These are phyloP conservation scores for Golubevia pallescens DNA, from an alignment of 1,284 basidiomycete species.

Conservation along the genomic window DNA sequence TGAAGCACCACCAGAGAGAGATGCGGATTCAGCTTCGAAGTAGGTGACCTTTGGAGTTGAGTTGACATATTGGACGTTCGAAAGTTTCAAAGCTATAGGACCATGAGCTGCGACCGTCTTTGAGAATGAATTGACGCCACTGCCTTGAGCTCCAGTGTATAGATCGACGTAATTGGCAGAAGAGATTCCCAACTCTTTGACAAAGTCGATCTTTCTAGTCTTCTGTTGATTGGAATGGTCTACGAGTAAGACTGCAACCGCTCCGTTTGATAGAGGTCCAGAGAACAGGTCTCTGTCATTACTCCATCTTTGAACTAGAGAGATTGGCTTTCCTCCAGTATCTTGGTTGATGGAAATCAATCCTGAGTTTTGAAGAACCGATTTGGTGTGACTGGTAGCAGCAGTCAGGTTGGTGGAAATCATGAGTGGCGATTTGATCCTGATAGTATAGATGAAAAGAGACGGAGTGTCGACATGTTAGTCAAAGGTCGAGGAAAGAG, in stretches of 20 bases:
- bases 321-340: background rate
- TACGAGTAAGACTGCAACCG: slow-evolving; percentile 26
- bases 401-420: no score
- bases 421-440: no score
- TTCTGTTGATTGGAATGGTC: slow-evolving; percentile 20
- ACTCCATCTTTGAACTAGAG: slow-evolving; percentile 11
- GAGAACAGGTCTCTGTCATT: slow-evolving; percentile 24
- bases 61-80: slow-evolving; percentile 15
- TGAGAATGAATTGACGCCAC: slow-evolving; percentile 10
- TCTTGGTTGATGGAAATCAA: background rate
- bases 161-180: slow-evolving; percentile 28
- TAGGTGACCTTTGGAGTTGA: slow-evolving; percentile 13
- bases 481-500: no score
- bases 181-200: slow-evolving; percentile 14
- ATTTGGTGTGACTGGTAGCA: no score
- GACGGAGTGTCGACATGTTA: no score
- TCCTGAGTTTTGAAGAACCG: background rate
- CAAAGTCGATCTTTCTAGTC: slow-evolving; percentile 24
- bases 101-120: slow-evolving; percentile 26
- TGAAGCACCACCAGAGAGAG: slow-evolving; percentile 10
- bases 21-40: slow-evolving; percentile 17
- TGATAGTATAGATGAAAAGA: no score
- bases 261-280: slow-evolving; percentile 27
- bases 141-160: slow-evolving; percentile 13
- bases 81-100: slow-evolving; percentile 20